Evolutionary conservation across 2,329 filamentous ascomycete species (phyloP), one percentile per base, ranked within the genome.

Genomic region (Epichloe scottii): DNA sequence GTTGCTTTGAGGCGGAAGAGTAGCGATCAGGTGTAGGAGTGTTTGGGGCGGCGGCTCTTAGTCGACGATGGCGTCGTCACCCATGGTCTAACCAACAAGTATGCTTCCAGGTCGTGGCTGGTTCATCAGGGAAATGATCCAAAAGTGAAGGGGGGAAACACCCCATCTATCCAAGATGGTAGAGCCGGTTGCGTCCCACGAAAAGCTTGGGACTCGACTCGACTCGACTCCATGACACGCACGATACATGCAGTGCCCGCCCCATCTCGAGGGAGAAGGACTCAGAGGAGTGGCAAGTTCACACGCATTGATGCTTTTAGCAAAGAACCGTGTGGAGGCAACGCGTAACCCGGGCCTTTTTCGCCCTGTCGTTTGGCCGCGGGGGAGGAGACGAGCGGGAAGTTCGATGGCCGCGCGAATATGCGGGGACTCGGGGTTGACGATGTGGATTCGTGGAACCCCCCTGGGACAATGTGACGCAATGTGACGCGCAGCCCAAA

Each of bases 401-500:
- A 40, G 37, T 4, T 21, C 19, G 11, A 48, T 46, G 26, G 34
- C 40, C 41, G 51, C 19, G 21, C 23, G 47, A 50, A 30, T 12
- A 11, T 44, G 41, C 12, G 41, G 42, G 42, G 42, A 17, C 33
- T 50, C 15, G 30, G 34, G 21, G 23, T 43, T n/a, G 23, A 39
- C 17, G 12, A 17, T 38, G 26, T 30, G 26, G 26, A 30, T 30
- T 30, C 8, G 47, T 40, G 47, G 19, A 37, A 46, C 48, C 48
- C 43, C 41, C 3, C 7, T 26, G 26, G 6, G 7, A 26, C 26
- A 10, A 30, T 45, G 37, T 11, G 26, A 19, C 19, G 30, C 15
- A 34, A 42, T 17, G 33, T 15, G 53, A 54, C 53, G 53, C 50
- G 50, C 50, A 50, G 53, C 47, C 53, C 48, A 26, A 48, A 54